Evolutionary conservation across 305 asterid genomes (phyloP).

Genomic region (Ruellia speciosa): DNA sequence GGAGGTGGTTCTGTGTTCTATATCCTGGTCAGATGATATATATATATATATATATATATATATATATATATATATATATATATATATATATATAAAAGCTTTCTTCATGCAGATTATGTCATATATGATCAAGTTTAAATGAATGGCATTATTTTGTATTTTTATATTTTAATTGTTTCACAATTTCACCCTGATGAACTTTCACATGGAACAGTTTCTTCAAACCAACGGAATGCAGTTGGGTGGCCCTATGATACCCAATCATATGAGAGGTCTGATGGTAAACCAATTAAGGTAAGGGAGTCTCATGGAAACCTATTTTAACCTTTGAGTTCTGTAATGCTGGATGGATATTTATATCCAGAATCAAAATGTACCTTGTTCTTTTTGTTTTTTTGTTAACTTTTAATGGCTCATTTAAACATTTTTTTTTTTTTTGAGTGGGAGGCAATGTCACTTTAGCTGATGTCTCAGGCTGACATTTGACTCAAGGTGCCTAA

Average conservation of each 20-base stretch:
- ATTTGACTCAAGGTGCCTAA: background rate
- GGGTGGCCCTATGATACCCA: conserved; percentile 48
- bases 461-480: background rate
- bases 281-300: conserved; percentile 59
- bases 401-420: background rate
- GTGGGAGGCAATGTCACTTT: too few species aligned
- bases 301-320: conserved; percentile 15
- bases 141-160: background rate
- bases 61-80: too few species aligned
- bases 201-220: conserved; percentile 38
- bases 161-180: background rate
- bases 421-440: too few species aligned
- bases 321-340: conserved; percentile 4
- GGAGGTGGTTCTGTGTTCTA: background rate
- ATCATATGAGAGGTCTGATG: conserved; percentile 50
- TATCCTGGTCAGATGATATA: background rate
- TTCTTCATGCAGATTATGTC: background rate
- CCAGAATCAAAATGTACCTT: background rate
- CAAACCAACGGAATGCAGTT: conserved; percentile 44
- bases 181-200: conserved; percentile 17
- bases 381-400: background rate
- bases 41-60: too few species aligned
- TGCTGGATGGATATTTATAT: background rate
- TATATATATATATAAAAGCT: too few species aligned
- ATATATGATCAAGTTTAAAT: background rate